A percentile compares a stretch with the other conserved stretches of the same genome.
Evolutionary conservation across 2,329 filamentous ascomycete species (phyloP).

Genomic region (Aspergillus glaucus): DNA sequence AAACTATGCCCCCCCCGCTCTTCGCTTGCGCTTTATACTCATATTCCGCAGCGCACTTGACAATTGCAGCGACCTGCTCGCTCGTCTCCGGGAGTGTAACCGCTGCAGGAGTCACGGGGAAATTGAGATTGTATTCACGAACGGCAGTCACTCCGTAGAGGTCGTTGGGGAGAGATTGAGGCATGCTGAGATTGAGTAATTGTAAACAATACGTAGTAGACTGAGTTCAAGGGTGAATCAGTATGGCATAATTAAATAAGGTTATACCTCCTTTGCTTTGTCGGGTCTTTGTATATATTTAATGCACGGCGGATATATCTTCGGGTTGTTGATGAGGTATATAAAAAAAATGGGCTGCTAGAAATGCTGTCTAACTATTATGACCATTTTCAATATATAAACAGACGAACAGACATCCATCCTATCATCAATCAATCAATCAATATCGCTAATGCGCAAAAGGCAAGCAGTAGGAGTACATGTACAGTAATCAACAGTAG

Average conservation of each 20-base stretch:
- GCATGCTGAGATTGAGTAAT: no score
- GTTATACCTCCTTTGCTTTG: no score
- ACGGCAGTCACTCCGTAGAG: constrained; percentile 1
- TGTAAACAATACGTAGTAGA: no score
- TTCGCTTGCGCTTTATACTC: constrained; percentile 46
- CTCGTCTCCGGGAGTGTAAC: constrained; percentile 29
- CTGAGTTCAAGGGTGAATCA: no score
- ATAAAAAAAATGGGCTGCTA: no score
- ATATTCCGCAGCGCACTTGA: constrained; percentile 40
- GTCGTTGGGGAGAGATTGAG: no score
- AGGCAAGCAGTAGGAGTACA: neutral
- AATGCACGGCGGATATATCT: no score
- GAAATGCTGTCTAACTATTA: no score
- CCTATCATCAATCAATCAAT: constrained; percentile 1
- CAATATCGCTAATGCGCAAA: constrained; percentile 9
- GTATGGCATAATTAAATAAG: no score
- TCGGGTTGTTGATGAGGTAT: no score
- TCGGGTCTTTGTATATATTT: no score
- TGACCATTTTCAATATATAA: no score
- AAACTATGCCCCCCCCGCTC: constrained; percentile 52
- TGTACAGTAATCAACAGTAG: neutral
- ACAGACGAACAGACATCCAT: neutral
- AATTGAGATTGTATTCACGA: constrained; percentile 20
- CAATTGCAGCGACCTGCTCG: constrained; percentile 41
- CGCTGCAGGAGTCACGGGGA: constrained; percentile 24